A percentile compares a stretch with the other conserved stretches of the same genome.
These are phyloP conservation scores for Echium plantagineum DNA, from an alignment of 257 asterid species.

Conservation along the genomic window DNA sequence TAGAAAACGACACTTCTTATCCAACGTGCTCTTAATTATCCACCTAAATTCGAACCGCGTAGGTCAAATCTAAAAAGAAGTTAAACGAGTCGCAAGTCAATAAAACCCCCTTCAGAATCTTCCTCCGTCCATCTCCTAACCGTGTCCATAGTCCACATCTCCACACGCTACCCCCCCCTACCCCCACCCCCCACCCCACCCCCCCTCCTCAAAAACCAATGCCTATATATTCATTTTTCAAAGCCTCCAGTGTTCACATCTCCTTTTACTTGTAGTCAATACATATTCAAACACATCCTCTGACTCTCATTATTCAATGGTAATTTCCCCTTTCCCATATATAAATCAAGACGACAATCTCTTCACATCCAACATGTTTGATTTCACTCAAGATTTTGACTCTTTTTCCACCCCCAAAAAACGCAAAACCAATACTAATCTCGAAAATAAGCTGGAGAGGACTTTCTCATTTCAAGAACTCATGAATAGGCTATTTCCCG, in stretches of 20 bases:
- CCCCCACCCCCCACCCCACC: too few species aligned
- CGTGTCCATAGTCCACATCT: conserved; percentile 28
- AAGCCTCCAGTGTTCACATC: conserved; percentile 24
- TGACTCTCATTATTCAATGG: conserved; percentile 26
- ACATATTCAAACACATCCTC: conserved; percentile 12
- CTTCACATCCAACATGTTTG: conserved; percentile 13
- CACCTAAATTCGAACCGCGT: conserved; percentile 28
- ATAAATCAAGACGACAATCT: conserved; percentile 19
- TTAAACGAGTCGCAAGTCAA: conserved; percentile 9
- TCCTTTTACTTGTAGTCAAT: conserved; percentile 7
- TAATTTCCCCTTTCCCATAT: conserved; percentile 34
- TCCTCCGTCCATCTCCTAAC: conserved; percentile 17
- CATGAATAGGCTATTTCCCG: conserved; percentile 7
- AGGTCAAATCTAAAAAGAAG: background rate
- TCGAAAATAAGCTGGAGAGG: background rate
- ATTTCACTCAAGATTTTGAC: conserved; percentile 19
- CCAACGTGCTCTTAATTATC: background rate
- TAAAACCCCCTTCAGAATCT: conserved; percentile 19
- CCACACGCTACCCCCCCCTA: conserved; percentile 1
- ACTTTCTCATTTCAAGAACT: conserved; percentile 19
- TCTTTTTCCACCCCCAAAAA: background rate
- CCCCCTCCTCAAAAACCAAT: background rate
- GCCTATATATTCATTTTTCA: conserved; percentile 3
- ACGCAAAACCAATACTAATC: background rate
- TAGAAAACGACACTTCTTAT: too few species aligned